These are phyloP conservation scores for Didymella arachidicola DNA, from an alignment of 2,329 filamentous ascomycete genomes.

Conservation along the genomic window DNA sequence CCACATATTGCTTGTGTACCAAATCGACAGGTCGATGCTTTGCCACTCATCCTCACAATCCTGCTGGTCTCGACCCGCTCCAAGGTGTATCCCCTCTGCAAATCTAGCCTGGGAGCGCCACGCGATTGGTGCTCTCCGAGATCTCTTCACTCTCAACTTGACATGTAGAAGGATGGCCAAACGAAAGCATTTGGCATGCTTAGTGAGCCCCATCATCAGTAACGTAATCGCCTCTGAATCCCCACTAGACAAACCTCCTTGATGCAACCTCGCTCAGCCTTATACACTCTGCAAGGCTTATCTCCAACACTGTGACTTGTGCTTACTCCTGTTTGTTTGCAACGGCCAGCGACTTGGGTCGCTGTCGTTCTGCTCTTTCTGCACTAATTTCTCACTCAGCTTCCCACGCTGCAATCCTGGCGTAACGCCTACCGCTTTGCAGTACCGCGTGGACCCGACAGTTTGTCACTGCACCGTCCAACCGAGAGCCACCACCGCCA, in stretches of 20 bases:
- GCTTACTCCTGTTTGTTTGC: slow-evolving; percentile 8
- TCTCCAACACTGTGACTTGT: background rate
- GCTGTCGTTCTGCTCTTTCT: background rate
- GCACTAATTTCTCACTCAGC: slow-evolving; percentile 23
- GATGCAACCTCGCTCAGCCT: slow-evolving; percentile 15
- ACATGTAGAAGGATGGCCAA: background rate
- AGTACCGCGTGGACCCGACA: slow-evolving; percentile 10
- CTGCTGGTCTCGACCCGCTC: background rate
- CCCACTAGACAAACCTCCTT: background rate
- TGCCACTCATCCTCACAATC: background rate
- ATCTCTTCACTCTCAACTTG: background rate
- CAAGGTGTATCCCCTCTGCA: background rate
- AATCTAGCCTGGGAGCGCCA: background rate
- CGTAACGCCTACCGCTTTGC: slow-evolving; percentile 8
- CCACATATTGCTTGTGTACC: background rate
- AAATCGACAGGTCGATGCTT: slow-evolving; percentile 1
- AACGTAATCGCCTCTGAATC: slow-evolving; percentile 5
- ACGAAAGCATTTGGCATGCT: slow-evolving; percentile 7
- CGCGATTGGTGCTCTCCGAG: background rate
- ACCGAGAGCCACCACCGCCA: slow-evolving; percentile 12
- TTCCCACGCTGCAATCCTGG: slow-evolving; percentile 6
- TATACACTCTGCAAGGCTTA: slow-evolving; percentile 5
- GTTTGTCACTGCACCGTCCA: slow-evolving; percentile 8
- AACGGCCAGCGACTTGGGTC: slow-evolving; percentile 3
- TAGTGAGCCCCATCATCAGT: slow-evolving; percentile 4